A percentile compares a stretch with the other conserved stretches of the same genome.
Conservation (phyloP, 1,139 yeast species). For the Pichia inconspicua region DNA sequence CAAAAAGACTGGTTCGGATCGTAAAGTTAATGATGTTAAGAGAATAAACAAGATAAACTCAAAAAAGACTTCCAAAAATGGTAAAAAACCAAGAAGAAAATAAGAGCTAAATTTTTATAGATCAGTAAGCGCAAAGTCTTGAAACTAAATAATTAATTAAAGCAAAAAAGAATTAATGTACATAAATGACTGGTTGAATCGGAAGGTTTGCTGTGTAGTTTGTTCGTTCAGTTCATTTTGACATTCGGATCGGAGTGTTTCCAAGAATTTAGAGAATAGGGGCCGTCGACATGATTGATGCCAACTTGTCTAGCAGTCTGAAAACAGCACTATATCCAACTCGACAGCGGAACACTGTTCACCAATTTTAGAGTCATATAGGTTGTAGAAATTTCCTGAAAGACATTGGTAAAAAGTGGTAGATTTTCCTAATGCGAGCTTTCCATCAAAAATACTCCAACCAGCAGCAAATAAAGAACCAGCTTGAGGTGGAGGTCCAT, state of each 20-base stretch:
- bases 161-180: neutral
- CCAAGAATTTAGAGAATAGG: too few relatives aligned
- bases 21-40: conserved; percentile 34
- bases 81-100: conserved; percentile 3
- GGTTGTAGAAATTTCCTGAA: conserved; percentile 73
- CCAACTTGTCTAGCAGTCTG: conserved; percentile 3
- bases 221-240: neutral
- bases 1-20: conserved; percentile 65
- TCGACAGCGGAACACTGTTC: conserved; percentile 59
- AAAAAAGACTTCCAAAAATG: conserved; percentile 11
- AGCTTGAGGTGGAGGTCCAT: conserved; percentile 87
- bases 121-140: neutral
- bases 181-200: neutral
- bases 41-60: conserved; percentile 11
- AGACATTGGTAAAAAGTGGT: conserved; percentile 66
- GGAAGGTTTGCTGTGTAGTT: neutral
- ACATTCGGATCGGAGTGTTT: too few relatives aligned
- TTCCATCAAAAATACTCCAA: conserved; percentile 64
- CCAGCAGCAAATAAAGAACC: conserved; percentile 81
- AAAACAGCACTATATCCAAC: conserved; percentile 52
- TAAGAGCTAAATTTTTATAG: too few relatives aligned
- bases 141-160: neutral
- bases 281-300: too few relatives aligned
- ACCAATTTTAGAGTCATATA: conserved; percentile 62
- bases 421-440: conserved; percentile 58